Percentiles rank a stretch among this genome's conserved stretches.
Conservation (phyloP, 1,139 yeast species). For the Candida sanyaensis region DNA sequence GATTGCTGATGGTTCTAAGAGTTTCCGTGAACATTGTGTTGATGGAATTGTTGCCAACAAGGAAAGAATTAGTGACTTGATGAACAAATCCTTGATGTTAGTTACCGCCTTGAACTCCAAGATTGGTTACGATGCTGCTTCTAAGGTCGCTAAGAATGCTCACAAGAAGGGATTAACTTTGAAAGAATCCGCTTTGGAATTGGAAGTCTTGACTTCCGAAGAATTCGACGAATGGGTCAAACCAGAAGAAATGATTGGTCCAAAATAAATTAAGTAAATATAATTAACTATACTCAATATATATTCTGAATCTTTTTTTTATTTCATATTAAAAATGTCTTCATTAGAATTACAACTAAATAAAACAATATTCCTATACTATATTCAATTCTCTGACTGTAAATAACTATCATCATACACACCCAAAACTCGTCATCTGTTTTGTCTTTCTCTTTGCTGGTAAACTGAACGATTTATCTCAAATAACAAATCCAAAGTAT, state of each 20-base stretch:
- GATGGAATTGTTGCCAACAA: constrained; percentile 91
- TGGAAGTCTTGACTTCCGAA: constrained; percentile 75
- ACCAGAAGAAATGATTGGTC: constrained; percentile 98
- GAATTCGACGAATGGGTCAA: constrained; percentile 97
- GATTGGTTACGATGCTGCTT: constrained; percentile 96
- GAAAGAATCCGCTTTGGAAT: constrained; percentile 91
- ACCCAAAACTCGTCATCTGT: neutral
- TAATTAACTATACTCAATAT: constrained; percentile 4
- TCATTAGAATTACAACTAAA: neutral
- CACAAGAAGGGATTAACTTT: constrained; percentile 96
- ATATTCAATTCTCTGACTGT: too few species aligned
- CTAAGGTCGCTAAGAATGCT: constrained; percentile 97
- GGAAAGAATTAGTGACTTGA: constrained; percentile 79
- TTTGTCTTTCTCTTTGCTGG: constrained; percentile 15
- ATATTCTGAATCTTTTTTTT: neutral
- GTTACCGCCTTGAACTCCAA: constrained; percentile 98
- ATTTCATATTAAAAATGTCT: neutral
- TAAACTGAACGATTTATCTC: constrained; percentile 23
- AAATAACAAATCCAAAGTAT: constrained; percentile 19
- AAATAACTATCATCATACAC: too few species aligned
- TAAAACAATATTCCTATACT: neutral
- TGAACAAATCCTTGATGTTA: constrained; percentile 95
- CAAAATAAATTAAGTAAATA: constrained; percentile 46
- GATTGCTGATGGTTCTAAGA: constrained; percentile 83
- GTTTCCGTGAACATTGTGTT: constrained; percentile 93